Base-by-base conservation (phyloP, 208 protist genomes). In the Acanthamoeba royreba region DNA sequence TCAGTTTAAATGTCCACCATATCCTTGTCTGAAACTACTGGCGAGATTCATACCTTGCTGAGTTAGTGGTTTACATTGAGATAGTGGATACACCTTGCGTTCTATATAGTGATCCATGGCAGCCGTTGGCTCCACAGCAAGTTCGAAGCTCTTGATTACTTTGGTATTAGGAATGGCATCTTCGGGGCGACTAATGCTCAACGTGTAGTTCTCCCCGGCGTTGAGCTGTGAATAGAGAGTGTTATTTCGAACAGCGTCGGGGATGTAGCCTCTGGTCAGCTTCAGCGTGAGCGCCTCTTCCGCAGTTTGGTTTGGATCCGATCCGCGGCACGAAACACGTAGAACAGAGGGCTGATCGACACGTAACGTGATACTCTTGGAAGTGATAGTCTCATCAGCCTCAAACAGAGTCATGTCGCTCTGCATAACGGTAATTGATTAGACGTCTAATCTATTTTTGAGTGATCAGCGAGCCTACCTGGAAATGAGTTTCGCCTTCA, bases 401-500 rank as follows among this genome's bases (percentile, higher is more conserved):
- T 72, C 66, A 40, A 92, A 92, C 45, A 81, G 88, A 0, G 61
- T 81, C 5, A 33, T 35, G 40, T 81, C 40, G 43, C 88, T 31
- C 43, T 81, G 40, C 69, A 46, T 13, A 28, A 69, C 22, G 58
- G 8, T 8, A 69, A n/a, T n/a, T n/a, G n/a, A n/a, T n/a, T n/a
- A n/a, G n/a, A n/a, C n/a, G n/a, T n/a, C n/a, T n/a, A n/a, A n/a
- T n/a, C n/a, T n/a, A n/a, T n/a, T n/a, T n/a, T n/a, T n/a, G n/a
- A n/a, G n/a, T n/a, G n/a, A n/a, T n/a, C n/a, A n/a, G n/a, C n/a
- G n/a, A n/a, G 15, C 15, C 15, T 81, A 81, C 69, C 69, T 79
- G 61, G 31, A 92, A 74, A 46, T 92, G 88, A 15, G 63, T 81
- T 31, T 92, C 22, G 45, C 61, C 88, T 2, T 81, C 88, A 46